phyloP scores from a whole-genome alignment of 768 basidiomycete genomes.

The Lactarius psammicola region DNA sequence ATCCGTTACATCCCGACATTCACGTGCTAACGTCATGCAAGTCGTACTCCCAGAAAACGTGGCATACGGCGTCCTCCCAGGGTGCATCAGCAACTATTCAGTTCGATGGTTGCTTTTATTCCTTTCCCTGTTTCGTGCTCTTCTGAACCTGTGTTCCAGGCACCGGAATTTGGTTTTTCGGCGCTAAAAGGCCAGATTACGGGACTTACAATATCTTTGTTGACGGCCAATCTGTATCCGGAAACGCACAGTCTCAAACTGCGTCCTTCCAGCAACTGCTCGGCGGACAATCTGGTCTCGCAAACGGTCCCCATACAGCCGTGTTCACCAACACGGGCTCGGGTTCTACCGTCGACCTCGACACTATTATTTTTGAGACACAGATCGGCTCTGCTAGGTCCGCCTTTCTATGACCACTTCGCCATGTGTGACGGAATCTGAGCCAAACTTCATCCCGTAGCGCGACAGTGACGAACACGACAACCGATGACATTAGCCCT shows the following conservation, averaged over 20 bases:
- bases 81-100: conserved; percentile 51
- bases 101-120: conserved; percentile 42
- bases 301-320: conserved; percentile 48
- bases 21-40: conserved; percentile 28
- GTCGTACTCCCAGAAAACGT: conserved; percentile 46
- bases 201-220: conserved; percentile 47
- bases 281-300: conserved; percentile 43
- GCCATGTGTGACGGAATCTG: not conserved
- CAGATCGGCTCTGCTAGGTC: conserved; percentile 42
- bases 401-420: conserved; percentile 26
- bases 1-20: not conserved
- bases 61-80: conserved; percentile 44
- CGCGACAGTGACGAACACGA: conserved; percentile 32
- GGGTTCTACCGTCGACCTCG: conserved; percentile 47
- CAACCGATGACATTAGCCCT: conserved; percentile 45
- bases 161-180: conserved; percentile 55
- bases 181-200: conserved; percentile 46
- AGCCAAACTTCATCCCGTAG: not conserved
- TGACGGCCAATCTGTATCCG: conserved; percentile 43
- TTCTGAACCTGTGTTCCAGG: conserved; percentile 7
- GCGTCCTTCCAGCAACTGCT: conserved; percentile 42
- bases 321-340: conserved; percentile 47
- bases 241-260: conserved; percentile 37
- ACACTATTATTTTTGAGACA: conserved; percentile 45
- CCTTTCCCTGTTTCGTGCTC: not conserved